Percentiles rank a stretch among this genome's conserved stretches.
Conservation (phyloP, 176 grass and related monocot species). For the Zizania latifolia region DNA sequence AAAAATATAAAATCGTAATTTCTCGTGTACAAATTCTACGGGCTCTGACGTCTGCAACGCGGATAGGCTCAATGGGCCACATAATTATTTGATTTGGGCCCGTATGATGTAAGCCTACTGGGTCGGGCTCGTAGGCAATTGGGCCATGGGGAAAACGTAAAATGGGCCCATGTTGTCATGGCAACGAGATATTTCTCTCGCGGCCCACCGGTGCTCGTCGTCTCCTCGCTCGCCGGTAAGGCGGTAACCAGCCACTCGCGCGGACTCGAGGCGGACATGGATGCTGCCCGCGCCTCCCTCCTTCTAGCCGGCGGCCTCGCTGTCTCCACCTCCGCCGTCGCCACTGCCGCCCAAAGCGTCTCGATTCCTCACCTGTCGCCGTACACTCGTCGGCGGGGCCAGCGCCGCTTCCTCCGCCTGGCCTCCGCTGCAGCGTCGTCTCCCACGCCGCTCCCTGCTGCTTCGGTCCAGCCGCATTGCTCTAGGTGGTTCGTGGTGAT, state of each 20-base stretch:
- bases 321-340: neutral
- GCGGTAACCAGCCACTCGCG: neutral
- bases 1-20: neutral
- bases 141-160: too few relatives aligned
- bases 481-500: slow-evolving; percentile 60
- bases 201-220: neutral
- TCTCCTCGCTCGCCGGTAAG: neutral
- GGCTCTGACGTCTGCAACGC: neutral
- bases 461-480: neutral
- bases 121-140: neutral
- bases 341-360: neutral
- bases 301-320: neutral
- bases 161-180: too few relatives aligned
- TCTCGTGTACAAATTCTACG: neutral
- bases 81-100: too few relatives aligned
- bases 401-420: neutral
- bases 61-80: neutral
- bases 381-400: neutral
- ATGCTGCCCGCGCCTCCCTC: neutral
- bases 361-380: neutral
- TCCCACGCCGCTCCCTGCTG: neutral
- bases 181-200: neutral
- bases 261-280: slow-evolving; percentile 27
- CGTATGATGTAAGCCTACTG: too few relatives aligned
- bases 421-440: neutral